Conservation (phyloP, 1,284 basidiomycete species). For the Austroboletus novae-zelandiae region DNA sequence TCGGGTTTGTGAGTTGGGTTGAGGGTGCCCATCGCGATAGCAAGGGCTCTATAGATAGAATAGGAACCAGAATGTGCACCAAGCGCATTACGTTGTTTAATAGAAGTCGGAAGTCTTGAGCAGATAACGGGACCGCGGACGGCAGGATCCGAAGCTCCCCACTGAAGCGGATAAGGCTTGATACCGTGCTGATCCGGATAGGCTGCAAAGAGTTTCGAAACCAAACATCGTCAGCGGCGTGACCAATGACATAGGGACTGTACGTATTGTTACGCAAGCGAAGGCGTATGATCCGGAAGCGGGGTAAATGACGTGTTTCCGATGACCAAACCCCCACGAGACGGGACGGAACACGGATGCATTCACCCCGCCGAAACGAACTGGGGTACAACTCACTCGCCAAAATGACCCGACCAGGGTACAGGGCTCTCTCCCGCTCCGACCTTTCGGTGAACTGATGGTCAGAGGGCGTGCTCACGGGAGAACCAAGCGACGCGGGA, state of each 20-base stretch:
- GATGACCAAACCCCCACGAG: not conserved
- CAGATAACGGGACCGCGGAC: conserved; percentile 87
- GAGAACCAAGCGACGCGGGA: conserved; percentile 31
- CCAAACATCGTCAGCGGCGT: conserved; percentile 9
- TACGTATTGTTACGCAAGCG: conserved; percentile 7
- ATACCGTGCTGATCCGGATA: conserved; percentile 75
- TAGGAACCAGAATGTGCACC: conserved; percentile 94
- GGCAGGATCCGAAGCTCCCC: conserved; percentile 72
- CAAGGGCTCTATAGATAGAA: conserved; percentile 91
- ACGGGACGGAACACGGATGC: conserved; percentile 1
- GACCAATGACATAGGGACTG: not conserved
- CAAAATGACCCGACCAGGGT: conserved; percentile 77
- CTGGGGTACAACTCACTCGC: conserved; percentile 56
- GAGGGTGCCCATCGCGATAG: conserved; percentile 89
- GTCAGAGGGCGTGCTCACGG: conserved; percentile 22
- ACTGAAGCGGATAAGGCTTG: conserved; percentile 74
- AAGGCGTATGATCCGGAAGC: conserved; percentile 15
- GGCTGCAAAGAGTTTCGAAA: conserved; percentile 36
- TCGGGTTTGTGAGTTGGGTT: conserved; percentile 85
- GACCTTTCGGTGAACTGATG: conserved; percentile 42
- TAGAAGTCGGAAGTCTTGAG: conserved; percentile 79
- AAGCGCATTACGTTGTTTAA: conserved; percentile 91
- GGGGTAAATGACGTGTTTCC: conserved; percentile 4
- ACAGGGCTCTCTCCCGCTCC: conserved; percentile 69
- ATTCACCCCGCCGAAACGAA: not conserved